phyloP scores from a whole-genome alignment of 73 alveolate genomes.

The Uronychia setigera region DNA sequence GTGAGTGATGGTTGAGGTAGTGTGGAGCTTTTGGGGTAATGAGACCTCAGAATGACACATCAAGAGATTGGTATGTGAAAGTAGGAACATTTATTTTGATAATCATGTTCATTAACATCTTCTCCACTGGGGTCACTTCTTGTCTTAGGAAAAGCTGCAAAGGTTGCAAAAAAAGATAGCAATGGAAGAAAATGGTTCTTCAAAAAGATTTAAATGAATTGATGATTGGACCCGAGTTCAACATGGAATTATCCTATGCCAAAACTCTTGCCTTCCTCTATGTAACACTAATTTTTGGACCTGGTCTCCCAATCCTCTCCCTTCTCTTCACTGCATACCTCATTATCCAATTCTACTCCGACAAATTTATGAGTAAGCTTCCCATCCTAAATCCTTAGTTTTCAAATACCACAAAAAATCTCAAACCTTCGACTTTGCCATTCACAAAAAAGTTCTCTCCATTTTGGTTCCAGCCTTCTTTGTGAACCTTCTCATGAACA shows the following conservation, averaged over 20 bases:
- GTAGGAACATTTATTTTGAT: neutral
- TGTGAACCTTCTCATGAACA: neutral
- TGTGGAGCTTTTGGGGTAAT: too few relatives aligned
- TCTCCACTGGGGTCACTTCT: neutral
- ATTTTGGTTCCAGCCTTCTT: neutral
- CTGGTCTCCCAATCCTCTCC: constrained; percentile 2
- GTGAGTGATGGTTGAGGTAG: too few relatives aligned
- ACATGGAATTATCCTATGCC: neutral
- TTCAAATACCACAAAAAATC: neutral
- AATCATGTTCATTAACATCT: neutral
- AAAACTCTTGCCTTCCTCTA: neutral
- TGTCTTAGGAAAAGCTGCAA: neutral
- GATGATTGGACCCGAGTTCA: constrained; percentile 17
- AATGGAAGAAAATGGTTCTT: neutral
- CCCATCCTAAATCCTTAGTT: neutral
- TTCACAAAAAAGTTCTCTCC: neutral
- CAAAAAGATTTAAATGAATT: constrained; percentile 11
- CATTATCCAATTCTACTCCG: neutral
- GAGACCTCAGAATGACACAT: too few relatives aligned
- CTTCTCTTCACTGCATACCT: neutral
- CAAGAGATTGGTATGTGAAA: constrained; percentile 15
- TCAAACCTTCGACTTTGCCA: neutral
- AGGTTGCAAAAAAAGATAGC: neutral
- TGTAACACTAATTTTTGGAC: neutral
- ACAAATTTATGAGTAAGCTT: neutral